Conservation (phyloP, 805 yeast species). For the Candida argentea region DNA sequence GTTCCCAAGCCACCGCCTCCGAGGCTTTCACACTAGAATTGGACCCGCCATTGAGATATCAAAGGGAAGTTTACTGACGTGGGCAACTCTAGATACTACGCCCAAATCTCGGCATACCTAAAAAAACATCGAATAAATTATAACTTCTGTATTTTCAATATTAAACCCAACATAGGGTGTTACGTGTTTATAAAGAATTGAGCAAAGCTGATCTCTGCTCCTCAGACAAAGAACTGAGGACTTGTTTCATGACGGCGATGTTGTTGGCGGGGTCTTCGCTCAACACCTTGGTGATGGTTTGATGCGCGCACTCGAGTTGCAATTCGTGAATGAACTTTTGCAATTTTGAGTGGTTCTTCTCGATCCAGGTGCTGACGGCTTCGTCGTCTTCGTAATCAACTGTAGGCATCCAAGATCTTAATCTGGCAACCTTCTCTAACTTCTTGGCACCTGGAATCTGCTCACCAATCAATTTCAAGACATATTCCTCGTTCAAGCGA, state of each 20-base stretch:
- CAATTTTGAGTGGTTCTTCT: conserved; percentile 57
- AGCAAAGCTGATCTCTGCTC: conserved; percentile 22
- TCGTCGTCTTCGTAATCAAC: conserved; percentile 64
- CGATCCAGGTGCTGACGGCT: conserved; percentile 79
- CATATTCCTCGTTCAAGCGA: conserved; percentile 85
- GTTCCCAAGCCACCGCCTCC: too few species aligned
- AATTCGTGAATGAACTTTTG: conserved; percentile 52
- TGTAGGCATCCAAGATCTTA: conserved; percentile 79
- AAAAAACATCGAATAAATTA: conserved; percentile 1
- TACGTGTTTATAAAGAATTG: conserved; percentile 13
- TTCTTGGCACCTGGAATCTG: conserved; percentile 49
- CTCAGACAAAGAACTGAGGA: conserved; percentile 21
- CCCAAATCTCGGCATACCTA: conserved; percentile 2
- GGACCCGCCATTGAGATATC: too few species aligned
- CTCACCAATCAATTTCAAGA: conserved; percentile 62
- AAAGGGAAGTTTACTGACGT: too few species aligned
- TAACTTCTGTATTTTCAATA: conserved; percentile 2
- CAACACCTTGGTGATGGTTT: conserved; percentile 47
- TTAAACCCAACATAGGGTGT: conserved; percentile 3
- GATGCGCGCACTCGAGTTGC: conserved; percentile 57
- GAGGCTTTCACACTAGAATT: too few species aligned
- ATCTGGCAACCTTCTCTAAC: conserved; percentile 76
- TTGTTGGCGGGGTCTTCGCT: conserved; percentile 22
- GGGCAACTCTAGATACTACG: neutral
- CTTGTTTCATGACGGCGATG: conserved; percentile 25